Evolutionary conservation across 768 basidiomycete species (phyloP), one percentile per base, ranked within the genome.

Genomic region (Russula vinacea): DNA sequence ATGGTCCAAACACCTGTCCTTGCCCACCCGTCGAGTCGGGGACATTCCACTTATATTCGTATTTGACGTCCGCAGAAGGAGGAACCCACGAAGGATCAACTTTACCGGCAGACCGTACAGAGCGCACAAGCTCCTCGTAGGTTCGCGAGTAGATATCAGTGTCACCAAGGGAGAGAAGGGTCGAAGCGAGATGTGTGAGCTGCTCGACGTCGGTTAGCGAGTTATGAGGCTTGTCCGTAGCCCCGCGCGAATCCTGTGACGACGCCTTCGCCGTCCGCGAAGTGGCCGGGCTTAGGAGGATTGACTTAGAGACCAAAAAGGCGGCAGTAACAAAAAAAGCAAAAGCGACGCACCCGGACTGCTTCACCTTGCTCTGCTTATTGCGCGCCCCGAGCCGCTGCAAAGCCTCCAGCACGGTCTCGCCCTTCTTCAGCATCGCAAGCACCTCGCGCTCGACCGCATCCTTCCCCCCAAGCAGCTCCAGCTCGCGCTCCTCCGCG

Each of bases 401-500:
- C 52, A 99, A 75, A 16, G 93, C 92, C 72, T 93, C 90, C 37
- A 98, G 77, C 2, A 98, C 88, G 0, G 91, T 91, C 75, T 98
- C 97, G 1, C 94, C 93, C 70, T 89, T 88, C 75, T 90, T 89
- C 70, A 98, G 81, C 75, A 89, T 79, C 10, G 78, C 77, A 2
- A 97, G 77, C 2, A 98, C 79, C 67, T 90, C 78, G 67, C 80
- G 78, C 71, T 92, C 85, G 68, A 90, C 70, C 10, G 81, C 79
- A 56, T 76, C 77, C 72, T 84, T 85, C 32, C 86, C 86, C 11
- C 90, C 89, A 37, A 84, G 82, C 68, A 86, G 79, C 69, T 83
- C 78, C 1, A 89, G 74, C 71, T 94, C 91, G 64, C 78, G 79
- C 74, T 92, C 90, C 74, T 95, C 89, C 2, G 85, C 85, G 69